A percentile compares a stretch with the other conserved stretches of the same genome.
Evolutionary conservation across 179 eudicot genomes (phyloP).

Genomic region (Pouteria campechiana): DNA sequence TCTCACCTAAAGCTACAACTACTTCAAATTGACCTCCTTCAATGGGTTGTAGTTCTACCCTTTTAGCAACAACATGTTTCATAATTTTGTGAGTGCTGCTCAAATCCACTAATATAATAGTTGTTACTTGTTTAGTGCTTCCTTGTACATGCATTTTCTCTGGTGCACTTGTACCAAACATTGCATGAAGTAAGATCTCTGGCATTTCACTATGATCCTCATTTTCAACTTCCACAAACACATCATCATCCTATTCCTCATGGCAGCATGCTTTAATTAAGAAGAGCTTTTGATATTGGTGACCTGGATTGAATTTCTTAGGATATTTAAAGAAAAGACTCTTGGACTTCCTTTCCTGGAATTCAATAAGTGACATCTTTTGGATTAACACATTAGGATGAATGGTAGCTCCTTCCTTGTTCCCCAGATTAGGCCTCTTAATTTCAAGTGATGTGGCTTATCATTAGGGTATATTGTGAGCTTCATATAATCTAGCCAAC

Average conservation of each 20-base stretch:
- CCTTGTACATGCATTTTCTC: background rate
- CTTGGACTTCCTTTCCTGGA: background rate
- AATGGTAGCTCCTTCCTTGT: background rate
- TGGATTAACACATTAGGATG: background rate
- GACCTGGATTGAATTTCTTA: background rate
- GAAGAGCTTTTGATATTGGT: background rate
- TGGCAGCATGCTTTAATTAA: background rate
- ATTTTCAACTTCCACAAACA: background rate
- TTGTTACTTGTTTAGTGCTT: background rate
- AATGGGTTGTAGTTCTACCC: background rate
- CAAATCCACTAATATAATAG: background rate
- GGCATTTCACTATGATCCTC: background rate
- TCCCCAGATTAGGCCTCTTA: background rate
- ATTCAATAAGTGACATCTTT: background rate
- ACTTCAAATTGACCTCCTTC: background rate
- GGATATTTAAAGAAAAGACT: too few species aligned
- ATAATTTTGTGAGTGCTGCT: background rate
- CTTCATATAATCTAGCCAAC: background rate
- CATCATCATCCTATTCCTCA: background rate
- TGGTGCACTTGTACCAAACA: background rate
- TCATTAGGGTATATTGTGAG: background rate
- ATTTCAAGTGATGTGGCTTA: background rate
- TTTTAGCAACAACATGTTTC: background rate
- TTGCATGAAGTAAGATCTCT: background rate
- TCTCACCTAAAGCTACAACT: background rate